Evolutionary conservation across 371 early-diverging fungal genomes (phyloP).

Genomic region (Actinomucor elegans): DNA sequence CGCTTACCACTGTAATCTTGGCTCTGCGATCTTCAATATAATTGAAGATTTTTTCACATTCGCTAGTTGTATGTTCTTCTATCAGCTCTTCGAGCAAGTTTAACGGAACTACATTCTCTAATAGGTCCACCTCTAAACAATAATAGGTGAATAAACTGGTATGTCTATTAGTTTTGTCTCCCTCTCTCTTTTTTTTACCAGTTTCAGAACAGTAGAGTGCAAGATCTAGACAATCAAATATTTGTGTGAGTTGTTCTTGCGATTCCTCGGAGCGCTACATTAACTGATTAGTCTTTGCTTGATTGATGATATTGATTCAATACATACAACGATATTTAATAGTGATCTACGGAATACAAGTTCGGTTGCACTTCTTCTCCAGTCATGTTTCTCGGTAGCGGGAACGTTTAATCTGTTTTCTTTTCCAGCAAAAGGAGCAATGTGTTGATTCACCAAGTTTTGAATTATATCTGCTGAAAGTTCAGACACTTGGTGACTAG

Average conservation of each 20-base stretch:
- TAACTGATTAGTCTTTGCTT: no score
- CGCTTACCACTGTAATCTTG: constrained; percentile 57
- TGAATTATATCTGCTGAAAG: constrained; percentile 13
- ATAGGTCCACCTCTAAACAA: constrained; percentile 19
- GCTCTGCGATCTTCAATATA: constrained; percentile 63
- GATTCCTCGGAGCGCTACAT: constrained; percentile 21
- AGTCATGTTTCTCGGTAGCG: constrained; percentile 26
- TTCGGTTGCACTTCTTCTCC: constrained; percentile 45
- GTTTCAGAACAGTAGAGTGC: constrained; percentile 33
- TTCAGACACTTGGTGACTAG: background rate
- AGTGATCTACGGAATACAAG: constrained; percentile 30
- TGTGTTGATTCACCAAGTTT: constrained; percentile 15
- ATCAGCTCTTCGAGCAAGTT: constrained; percentile 66
- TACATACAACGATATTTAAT: constrained; percentile 30
- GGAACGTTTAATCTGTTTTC: constrained; percentile 19
- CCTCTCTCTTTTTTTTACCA: constrained; percentile 17
- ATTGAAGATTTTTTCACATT: constrained; percentile 59
- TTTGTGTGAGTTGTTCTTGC: constrained; percentile 20
- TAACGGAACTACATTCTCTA: constrained; percentile 53
- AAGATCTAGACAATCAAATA: constrained; percentile 41
- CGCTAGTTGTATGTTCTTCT: constrained; percentile 64
- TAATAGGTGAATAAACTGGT: background rate
- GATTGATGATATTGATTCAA: no score
- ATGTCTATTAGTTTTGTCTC: background rate
- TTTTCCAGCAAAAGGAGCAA: constrained; percentile 21